Base-by-base conservation (phyloP, 1,139 yeast genomes). In the Maudiozyma humilis region DNA sequence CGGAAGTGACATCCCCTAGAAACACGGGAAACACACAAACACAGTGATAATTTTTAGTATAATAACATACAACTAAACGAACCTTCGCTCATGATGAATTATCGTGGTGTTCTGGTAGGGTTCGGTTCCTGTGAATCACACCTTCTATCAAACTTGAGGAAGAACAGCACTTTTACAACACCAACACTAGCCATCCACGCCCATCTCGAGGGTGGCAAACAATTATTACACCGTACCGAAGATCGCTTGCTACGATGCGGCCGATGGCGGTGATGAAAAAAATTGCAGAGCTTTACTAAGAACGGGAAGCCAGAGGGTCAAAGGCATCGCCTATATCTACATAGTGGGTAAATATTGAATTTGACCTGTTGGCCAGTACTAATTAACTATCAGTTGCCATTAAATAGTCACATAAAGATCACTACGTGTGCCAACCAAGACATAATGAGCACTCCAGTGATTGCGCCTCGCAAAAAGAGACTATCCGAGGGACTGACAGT, bases 401-500 rank as follows among this genome's bases (percentile, higher is more conserved):
- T n/a, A n/a, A n/a, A n/a, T n/a, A n/a, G n/a, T n/a, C n/a, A n/a
- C n/a, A n/a, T n/a, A n/a, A n/a, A n/a, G n/a, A n/a, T n/a, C n/a
- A n/a, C n/a, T n/a, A n/a, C n/a, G n/a, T n/a, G n/a, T n/a, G n/a
- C n/a, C n/a, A n/a, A n/a, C n/a, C n/a, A n/a, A n/a, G n/a, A n/a
- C n/a, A n/a, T n/a, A n/a, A 53, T 52, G 56, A 45, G 53, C 23
- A 32, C 42, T n/a, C 38, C 51, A 30, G 49, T 46, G 16, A 42
- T 38, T 36, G 45, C 43, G 30, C 49, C 51, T 23, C 46, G 52
- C 27, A 57, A 56, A 42, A 60, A 60, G 45, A 51, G 63, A 32
- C 50, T 61, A 3, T 53, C 63, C 8, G 63, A 65, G n/a, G 89
- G 89, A 1, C 69, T 83, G 19, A 70, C 82, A 5, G 93, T 82